Evolutionary conservation across 371 early-diverging fungal genomes (phyloP), one percentile per base, ranked within the genome.

Genomic region (Chytridium lagenaria): DNA sequence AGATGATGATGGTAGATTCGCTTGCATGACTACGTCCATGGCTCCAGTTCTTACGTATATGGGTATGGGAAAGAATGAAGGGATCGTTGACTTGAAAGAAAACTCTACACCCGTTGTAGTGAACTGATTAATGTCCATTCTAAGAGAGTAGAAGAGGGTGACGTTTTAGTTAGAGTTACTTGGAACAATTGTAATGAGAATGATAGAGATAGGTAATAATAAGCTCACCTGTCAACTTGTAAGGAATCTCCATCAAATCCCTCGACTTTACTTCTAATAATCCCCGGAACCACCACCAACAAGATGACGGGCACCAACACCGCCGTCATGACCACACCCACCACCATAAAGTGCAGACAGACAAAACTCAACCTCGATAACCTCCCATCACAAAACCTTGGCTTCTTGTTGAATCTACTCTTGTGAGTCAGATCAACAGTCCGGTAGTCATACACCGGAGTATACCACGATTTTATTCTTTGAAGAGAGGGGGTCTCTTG

Each of bases 41-140:
- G 38, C 28, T 12, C 59, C 59, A 16, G 50, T 38, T 10, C 15
- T 59, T 15, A 69, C 70, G 23, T 26, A 59, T 36, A 69, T 2
- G 57, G 70, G 70, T 23, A 69, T 23, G 16, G 70, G 70, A 34
- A 69, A 55, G 40, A 69, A 69, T 22, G 70, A 5, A 16, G 70
- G 51, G 69, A 69, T 2, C 12, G 51, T 44, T 65, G 69, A 22
- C 31, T 65, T 59, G 55, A 67, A 67, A 30, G 22, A n/a, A 37
- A 52, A 38, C 36, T 39, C 0, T 68, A 76, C 44, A 49, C 61
- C 51, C 66, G 49, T 40, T 37, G 77, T 49, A 37, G 72, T 5
- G 72, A 76, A 69, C 61, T 68, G 3, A 30, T 59, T 31, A 37
- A 75, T 33, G 59, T 69, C 70, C 33, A 69, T 1, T 55, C 70